Evolutionary conservation across 768 basidiomycete species (phyloP).

Genomic region (Pulveroboletus sp.): DNA sequence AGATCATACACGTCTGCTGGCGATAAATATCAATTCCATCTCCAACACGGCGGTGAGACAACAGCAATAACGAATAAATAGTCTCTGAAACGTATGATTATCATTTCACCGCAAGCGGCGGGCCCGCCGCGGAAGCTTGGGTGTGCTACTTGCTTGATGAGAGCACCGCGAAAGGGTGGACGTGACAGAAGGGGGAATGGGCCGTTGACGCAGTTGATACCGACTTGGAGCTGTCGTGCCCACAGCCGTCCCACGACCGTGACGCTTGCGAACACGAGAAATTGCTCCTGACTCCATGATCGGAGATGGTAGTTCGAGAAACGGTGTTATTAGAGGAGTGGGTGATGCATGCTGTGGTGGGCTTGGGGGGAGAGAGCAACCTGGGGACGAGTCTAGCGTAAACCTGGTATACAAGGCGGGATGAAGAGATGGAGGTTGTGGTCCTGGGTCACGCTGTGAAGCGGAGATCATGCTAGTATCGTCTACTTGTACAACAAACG

Average conservation of each 20-base stretch:
- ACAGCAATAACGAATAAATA: constrained; percentile 37
- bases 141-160: constrained; percentile 9
- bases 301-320: constrained; percentile 8
- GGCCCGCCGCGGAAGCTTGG: constrained; percentile 13
- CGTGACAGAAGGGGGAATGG: constrained; percentile 12
- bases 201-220: constrained; percentile 30
- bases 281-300: constrained; percentile 4
- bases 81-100: neutral
- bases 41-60: constrained; percentile 18
- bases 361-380: constrained; percentile 2
- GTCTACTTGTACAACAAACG: constrained; percentile 27
- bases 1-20: constrained; percentile 3
- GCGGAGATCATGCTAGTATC: constrained; percentile 32
- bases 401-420: constrained; percentile 37
- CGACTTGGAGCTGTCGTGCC: constrained; percentile 13
- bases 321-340: constrained; percentile 1
- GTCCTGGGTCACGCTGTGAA: constrained; percentile 35
- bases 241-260: neutral
- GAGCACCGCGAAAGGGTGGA: constrained; percentile 16
- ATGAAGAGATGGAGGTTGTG: constrained; percentile 26
- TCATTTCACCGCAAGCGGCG: constrained; percentile 12
- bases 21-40: constrained; percentile 5
- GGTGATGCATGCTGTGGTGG: constrained; percentile 8
- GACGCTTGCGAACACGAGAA: constrained; percentile 10
- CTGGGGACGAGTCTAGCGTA: constrained; percentile 24